phyloP scores from a whole-genome alignment of 129 eudicot species.

The Rutidosis leptorrhynchoides region DNA sequence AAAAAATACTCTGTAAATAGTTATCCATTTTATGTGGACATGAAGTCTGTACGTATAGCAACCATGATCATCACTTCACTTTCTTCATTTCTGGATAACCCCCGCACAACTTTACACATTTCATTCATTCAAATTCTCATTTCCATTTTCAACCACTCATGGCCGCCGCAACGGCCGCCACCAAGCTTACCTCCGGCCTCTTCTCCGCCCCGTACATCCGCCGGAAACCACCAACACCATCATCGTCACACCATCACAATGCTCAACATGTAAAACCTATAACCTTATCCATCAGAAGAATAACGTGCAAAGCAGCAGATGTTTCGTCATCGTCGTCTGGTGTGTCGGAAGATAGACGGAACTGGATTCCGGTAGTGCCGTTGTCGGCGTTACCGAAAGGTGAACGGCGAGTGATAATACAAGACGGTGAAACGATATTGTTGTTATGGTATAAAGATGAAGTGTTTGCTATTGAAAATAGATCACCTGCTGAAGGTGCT shows the following conservation, averaged over 20 bases:
- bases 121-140: slow-evolving; percentile 15
- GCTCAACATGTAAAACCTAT: slow-evolving; percentile 1
- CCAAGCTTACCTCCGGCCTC: slow-evolving; percentile 50
- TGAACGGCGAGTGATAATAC: slow-evolving; percentile 87
- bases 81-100: slow-evolving; percentile 24
- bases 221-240: slow-evolving; percentile 27
- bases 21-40: slow-evolving; percentile 49
- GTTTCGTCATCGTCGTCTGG: slow-evolving; percentile 33
- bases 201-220: slow-evolving; percentile 44
- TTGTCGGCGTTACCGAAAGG: slow-evolving; percentile 89
- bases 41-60: slow-evolving; percentile 28
- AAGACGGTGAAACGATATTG: slow-evolving; percentile 74
- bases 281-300: slow-evolving; percentile 7
- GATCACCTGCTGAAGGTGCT: slow-evolving; percentile 98
- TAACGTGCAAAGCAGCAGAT: slow-evolving; percentile 64
- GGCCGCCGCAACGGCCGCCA: slow-evolving; percentile 54
- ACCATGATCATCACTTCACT: not conserved
- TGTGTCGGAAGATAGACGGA: slow-evolving; percentile 37
- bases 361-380: slow-evolving; percentile 98
- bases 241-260: slow-evolving; percentile 12
- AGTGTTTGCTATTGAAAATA: slow-evolving; percentile 80
- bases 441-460: slow-evolving; percentile 84
- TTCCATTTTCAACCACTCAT: slow-evolving; percentile 21
- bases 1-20: not conserved
- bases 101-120: not conserved